A percentile compares a stretch with the other conserved stretches of the same genome.
phyloP scores from a whole-genome alignment of 1,139 yeast species.

The Debaryomyces sp. region DNA sequence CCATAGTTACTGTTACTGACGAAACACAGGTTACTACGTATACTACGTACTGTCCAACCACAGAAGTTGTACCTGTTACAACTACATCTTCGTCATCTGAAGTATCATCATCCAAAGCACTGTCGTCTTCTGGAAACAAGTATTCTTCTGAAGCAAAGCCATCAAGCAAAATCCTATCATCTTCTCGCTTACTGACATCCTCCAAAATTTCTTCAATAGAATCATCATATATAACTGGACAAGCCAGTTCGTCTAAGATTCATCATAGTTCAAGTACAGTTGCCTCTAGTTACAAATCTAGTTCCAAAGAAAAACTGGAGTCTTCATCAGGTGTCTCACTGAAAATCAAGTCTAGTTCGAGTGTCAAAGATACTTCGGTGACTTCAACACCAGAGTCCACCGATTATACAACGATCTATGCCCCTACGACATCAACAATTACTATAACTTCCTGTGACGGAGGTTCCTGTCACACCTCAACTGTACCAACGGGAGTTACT shows the following conservation, averaged over 20 bases:
- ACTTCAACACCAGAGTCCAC: slow-evolving; percentile 1
- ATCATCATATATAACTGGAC: not conserved
- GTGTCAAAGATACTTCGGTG: not conserved
- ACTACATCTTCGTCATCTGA: not conserved
- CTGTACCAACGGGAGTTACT: slow-evolving; percentile 27
- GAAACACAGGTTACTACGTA: slow-evolving; percentile 18
- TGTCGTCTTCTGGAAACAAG: not conserved
- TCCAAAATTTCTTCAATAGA: not conserved
- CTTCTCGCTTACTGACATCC: not conserved
- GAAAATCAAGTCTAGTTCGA: not conserved
- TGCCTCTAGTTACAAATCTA: not conserved
- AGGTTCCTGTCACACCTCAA: slow-evolving; percentile 15
- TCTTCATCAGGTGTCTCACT: not conserved
- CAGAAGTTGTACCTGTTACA: slow-evolving; percentile 9
- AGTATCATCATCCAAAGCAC: not conserved
- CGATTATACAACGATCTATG: slow-evolving; percentile 1
- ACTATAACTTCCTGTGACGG: slow-evolving; percentile 21
- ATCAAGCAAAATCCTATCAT: not conserved
- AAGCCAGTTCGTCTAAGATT: not conserved
- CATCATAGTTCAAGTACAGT: not conserved
- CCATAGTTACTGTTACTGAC: slow-evolving; percentile 12
- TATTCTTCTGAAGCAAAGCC: not conserved
- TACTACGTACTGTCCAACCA: slow-evolving; percentile 30
- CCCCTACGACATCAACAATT: not conserved
- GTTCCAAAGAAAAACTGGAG: not conserved